A percentile compares a stretch with the other conserved stretches of the same genome.
These are phyloP conservation scores for Verticillium dahliae DNA, from an alignment of 2,329 filamentous ascomycete species.

Conservation along the genomic window DNA sequence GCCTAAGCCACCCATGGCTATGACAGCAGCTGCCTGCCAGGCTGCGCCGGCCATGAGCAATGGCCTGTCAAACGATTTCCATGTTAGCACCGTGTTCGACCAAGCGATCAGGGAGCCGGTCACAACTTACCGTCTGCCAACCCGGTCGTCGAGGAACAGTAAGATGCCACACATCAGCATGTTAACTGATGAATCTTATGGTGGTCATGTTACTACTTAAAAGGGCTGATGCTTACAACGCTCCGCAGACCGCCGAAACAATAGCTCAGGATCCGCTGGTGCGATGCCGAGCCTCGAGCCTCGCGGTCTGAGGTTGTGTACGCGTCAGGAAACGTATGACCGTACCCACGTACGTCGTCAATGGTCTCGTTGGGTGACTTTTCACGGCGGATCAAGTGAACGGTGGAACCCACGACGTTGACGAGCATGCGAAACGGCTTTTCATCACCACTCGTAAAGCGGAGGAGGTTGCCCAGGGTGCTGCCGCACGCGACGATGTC, in stretches of 20 bases:
- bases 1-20: too few species aligned
- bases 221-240: too few species aligned
- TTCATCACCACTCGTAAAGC: slow-evolving; percentile 40
- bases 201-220: too few species aligned
- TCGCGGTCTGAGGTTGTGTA: slow-evolving; percentile 57
- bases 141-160: too few species aligned
- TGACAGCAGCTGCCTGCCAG: too few species aligned
- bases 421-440: slow-evolving; percentile 52
- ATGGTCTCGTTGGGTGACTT: slow-evolving; percentile 53
- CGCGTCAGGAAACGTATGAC: slow-evolving; percentile 59
- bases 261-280: slow-evolving; percentile 58
- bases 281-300: slow-evolving; percentile 47
- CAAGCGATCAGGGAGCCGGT: too few species aligned
- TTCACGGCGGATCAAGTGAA: slow-evolving; percentile 59
- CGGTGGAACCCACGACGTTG: slow-evolving; percentile 45
- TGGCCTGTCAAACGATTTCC: too few species aligned
- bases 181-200: too few species aligned
- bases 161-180: too few species aligned
- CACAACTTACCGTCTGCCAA: too few species aligned
- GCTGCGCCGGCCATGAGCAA: too few species aligned
- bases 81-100: too few species aligned
- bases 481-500: slow-evolving; percentile 56
- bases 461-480: slow-evolving; percentile 54
- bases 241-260: slow-evolving; percentile 39
- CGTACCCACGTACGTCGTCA: slow-evolving; percentile 49